A percentile compares a stretch with the other conserved stretches of the same genome.
Conservation (phyloP, 75 land plant genomes). For the Picea sitchensis region DNA sequence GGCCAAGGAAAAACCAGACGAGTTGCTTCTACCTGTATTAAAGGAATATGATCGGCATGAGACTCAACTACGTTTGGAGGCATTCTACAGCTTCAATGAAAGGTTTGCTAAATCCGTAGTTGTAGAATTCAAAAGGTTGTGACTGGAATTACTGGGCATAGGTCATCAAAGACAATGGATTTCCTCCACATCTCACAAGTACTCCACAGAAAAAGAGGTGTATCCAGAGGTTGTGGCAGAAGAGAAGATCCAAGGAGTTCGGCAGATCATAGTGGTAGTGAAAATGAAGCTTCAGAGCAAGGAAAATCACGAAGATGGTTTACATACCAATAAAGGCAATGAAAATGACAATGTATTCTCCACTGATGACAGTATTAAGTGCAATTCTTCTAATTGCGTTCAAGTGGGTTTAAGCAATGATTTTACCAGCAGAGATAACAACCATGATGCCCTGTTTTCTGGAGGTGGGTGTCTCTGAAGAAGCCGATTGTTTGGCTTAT, state of each 20-base stretch:
- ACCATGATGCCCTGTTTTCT: constrained; percentile 15
- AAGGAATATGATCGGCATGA: constrained; percentile 58
- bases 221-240: constrained; percentile 9
- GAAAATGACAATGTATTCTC: too few relatives aligned
- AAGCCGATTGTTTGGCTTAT: neutral
- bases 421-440: neutral
- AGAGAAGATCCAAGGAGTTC: neutral
- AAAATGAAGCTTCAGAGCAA: neutral
- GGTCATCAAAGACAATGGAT: constrained; percentile 42
- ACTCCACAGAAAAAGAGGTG: constrained; percentile 13
- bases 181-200: constrained; percentile 17
- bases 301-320: constrained; percentile 9
- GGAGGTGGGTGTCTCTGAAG: constrained; percentile 58
- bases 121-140: constrained; percentile 87
- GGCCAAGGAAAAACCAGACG: constrained; percentile 67
- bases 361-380: neutral
- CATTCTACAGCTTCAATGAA: constrained; percentile 16
- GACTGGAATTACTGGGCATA: constrained; percentile 67
- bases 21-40: too few relatives aligned
- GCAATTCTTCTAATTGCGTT: neutral
- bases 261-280: neutral
- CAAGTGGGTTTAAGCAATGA: neutral
- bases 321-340: too few relatives aligned
- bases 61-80: constrained; percentile 94
- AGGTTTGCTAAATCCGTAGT: constrained; percentile 93